phyloP scores from a whole-genome alignment of 2,329 filamentous ascomycete species.

The Alternaria incomplexa region DNA sequence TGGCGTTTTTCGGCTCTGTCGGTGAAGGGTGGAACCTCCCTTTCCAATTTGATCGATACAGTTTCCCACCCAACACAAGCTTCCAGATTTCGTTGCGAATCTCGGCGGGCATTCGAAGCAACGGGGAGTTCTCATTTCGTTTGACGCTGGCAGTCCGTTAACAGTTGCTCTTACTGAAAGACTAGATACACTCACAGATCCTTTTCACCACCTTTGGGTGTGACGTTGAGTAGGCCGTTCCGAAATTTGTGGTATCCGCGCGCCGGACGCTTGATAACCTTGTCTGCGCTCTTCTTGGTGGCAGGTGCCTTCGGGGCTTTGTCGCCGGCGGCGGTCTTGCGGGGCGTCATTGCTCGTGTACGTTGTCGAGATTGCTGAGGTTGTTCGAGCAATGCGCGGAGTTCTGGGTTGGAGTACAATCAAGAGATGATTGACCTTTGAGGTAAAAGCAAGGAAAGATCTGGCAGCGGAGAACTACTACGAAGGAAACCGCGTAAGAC shows the following conservation, averaged over 20 bases:
- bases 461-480: no score
- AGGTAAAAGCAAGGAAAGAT: background rate
- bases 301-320: background rate
- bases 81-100: conserved; percentile 22
- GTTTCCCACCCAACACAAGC: conserved; percentile 13
- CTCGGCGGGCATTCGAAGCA: conserved; percentile 22
- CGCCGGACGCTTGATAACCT: conserved; percentile 14
- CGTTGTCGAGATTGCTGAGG: background rate
- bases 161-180: background rate
- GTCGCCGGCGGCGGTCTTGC: background rate
- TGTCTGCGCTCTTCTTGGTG: background rate
- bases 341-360: background rate
- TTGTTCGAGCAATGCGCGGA: background rate
- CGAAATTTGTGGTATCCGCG: conserved; percentile 23
- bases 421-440: background rate
- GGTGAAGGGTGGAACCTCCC: background rate
- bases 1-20: background rate
- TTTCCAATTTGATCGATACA: background rate
- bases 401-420: background rate
- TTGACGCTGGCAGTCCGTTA: conserved; percentile 8
- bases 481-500: background rate
- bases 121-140: conserved; percentile 11
- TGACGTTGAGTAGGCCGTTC: conserved; percentile 20
- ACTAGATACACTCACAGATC: conserved; percentile 2
- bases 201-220: conserved; percentile 18